These are phyloP conservation scores for Agrocybe pediades DNA, from an alignment of 768 basidiomycete genomes.

Conservation along the genomic window DNA sequence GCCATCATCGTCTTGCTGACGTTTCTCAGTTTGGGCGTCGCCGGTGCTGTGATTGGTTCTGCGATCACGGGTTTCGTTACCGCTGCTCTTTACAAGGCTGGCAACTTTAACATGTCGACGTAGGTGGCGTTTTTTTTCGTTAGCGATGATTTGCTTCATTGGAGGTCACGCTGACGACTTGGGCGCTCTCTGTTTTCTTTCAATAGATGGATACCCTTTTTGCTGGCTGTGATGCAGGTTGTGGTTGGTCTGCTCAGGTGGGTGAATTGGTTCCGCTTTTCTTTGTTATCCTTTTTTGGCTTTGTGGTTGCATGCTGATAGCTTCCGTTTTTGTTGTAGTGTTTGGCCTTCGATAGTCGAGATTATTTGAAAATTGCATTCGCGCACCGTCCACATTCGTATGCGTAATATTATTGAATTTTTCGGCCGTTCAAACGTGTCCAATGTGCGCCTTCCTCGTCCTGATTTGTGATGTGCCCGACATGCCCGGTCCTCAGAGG, in stretches of 20 bases:
- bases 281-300: background rate
- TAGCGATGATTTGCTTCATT: background rate
- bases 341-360: slow-evolving; percentile 49
- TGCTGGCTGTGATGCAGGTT: slow-evolving; percentile 44
- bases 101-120: slow-evolving; percentile 53
- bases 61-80: slow-evolving; percentile 47
- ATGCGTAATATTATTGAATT: no score
- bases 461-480: no score
- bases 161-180: background rate
- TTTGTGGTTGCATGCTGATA: background rate
- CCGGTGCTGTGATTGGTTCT: slow-evolving; percentile 48
- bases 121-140: slow-evolving; percentile 24
- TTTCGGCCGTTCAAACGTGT: no score
- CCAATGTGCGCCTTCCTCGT: no score
- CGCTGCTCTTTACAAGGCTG: slow-evolving; percentile 47
- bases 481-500: no score
- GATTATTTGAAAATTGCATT: slow-evolving; percentile 28
- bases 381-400: no score
- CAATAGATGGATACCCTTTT: slow-evolving; percentile 47
- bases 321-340: slow-evolving; percentile 18
- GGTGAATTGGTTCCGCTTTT: background rate
- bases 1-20: slow-evolving; percentile 46
- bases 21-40: slow-evolving; percentile 42
- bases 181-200: background rate
- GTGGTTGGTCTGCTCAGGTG: slow-evolving; percentile 44